Evolutionary conservation across 345 rosid species (phyloP), one percentile per base, ranked within the genome.

Genomic region (Eucalyptus marginata): DNA sequence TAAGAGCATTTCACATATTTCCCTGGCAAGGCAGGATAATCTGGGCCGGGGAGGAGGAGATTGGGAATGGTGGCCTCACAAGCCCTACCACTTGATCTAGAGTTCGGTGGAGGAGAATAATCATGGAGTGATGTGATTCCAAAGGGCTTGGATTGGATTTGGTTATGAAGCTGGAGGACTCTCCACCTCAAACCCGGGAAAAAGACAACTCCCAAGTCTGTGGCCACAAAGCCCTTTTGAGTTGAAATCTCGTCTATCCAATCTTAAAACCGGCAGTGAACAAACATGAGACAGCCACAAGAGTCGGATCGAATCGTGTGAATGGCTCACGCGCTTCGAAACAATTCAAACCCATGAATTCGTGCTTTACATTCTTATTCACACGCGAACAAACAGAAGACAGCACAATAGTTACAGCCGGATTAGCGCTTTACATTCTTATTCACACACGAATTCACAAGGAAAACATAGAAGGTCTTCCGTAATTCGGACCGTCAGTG

Each of bases 1-100:
- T 40, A 76, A 76, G 47, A 11, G 12, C 14, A 10, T n/a, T 6
- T 9, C 29, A 15, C 49, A 29, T 17, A 27, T 49, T 86, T 47
- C 64, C 27, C 56, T 20, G 14, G 80, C 27, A 76, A 76, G 25
- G 84, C 29, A 76, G 8, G 47, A 76, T 20, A 7, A 56, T 20
- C 43, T 76, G 84, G 47, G 83, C 24, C 7, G 47, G 24, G 8
- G 27, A 76, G 25, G 20, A 76, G 83, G 47, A 76, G 84, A 76
- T 43, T 11, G 84, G 86, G 43, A 88, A 91, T 88, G 68, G 87
- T 59, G 90, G 88, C 92, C 94, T 89, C 89, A 88, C 68, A 76
- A 52, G 40, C 33, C 87, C 89, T 86, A 84, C 52, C 92, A 22
- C 56, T 44, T 58, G 44, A 81, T 88, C 88, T 56, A 68, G 25